Evolutionary conservation across 495 filamentous ascomycete genomes (phyloP), one percentile per base, ranked within the genome.

Genomic region (Hyaloscypha hepaticicola): DNA sequence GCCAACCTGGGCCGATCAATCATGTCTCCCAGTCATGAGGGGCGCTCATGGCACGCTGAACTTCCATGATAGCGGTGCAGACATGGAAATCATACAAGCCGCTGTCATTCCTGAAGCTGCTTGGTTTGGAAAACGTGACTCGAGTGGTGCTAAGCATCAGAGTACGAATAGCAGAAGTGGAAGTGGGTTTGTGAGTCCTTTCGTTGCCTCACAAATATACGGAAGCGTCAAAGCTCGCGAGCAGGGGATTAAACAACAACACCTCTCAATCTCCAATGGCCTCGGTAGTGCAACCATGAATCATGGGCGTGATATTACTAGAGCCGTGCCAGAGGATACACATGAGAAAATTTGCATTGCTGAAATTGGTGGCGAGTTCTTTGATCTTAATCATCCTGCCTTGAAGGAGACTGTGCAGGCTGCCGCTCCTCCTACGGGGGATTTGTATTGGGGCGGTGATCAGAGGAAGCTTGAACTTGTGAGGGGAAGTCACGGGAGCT

Each of bases 1-100:
- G 16, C 50, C 50, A 7, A 53, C 50, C 3, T 53, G 50, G 50
- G 50, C 50, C 8, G 50, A 53, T 25, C 50, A 53, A 53, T 53
- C 50, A 25, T 8, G 7, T 8, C 50, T 53, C 25, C 22, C 50
- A 1, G 50, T 53, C 8, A 21, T 53, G 14, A 53, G 25, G 16
- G 50, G 50, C 7, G n/a, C 50, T 25, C 25, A 27, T 11, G 9
- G 50, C 22, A 53, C 25, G 50, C 16, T 53, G 25, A 27, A 25
- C 50, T 53, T 53, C 50, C 24, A 27, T 11, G 50, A 53, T 8
- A 27, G 19, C 50, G 50, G 50, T 25, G 50, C 50, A 25, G 50
- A 27, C 16, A 53, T 53, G 50, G 6, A 53, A 25, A 21, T 26
- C 1, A 53, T 53, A 19, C 50, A 53, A 53, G 8, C 22, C 5